Evolutionary conservation across 306 rosid species (phyloP).

Genomic region (Medicago arabica): DNA sequence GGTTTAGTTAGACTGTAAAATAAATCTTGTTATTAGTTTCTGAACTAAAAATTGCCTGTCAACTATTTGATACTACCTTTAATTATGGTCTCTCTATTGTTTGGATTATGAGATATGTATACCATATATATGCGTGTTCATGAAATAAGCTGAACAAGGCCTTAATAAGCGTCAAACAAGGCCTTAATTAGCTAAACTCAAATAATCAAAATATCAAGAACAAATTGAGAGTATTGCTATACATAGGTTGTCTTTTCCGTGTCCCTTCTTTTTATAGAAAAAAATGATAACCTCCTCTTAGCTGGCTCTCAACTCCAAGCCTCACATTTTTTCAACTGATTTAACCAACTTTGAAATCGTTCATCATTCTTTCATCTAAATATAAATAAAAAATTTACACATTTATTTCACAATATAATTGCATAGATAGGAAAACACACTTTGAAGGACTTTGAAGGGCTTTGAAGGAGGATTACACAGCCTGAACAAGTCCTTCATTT

Average conservation of each 20-base stretch:
- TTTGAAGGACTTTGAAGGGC: constrained; percentile 1
- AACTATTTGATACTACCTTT: no score
- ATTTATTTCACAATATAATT: background rate
- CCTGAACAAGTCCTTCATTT: constrained; percentile 32
- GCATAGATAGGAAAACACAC: constrained; percentile 10
- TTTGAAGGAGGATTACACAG: constrained; percentile 28
- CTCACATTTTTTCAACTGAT: constrained; percentile 40
- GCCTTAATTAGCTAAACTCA: background rate
- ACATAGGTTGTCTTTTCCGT: constrained; percentile 21
- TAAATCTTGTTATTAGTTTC: no score
- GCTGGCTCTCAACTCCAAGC: constrained; percentile 41
- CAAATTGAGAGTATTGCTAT: background rate
- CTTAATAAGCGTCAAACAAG: constrained; percentile 16
- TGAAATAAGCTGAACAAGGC: no score
- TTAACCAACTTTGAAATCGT: constrained; percentile 34
- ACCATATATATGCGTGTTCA: no score
- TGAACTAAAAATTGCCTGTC: no score
- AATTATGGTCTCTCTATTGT: no score
- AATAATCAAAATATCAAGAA: background rate
- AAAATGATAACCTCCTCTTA: background rate
- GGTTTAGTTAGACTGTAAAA: no score
- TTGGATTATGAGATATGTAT: no score
- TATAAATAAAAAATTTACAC: constrained; percentile 4
- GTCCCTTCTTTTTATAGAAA: constrained; percentile 33
- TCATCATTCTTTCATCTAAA: background rate